These are phyloP conservation scores for Cucurbitaria berberidis DNA, from an alignment of 2,329 filamentous ascomycete genomes.

Conservation along the genomic window DNA sequence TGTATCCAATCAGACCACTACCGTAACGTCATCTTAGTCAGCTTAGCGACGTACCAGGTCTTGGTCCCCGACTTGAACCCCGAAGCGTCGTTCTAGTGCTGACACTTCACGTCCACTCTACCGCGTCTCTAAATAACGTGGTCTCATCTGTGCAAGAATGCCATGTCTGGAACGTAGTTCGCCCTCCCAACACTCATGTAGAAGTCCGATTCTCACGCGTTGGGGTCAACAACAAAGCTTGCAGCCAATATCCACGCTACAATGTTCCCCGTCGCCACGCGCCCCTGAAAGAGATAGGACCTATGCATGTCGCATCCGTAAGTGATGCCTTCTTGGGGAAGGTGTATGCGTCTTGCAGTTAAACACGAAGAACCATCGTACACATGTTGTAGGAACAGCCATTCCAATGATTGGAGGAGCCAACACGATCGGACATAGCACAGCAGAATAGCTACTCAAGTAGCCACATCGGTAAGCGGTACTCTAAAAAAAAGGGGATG, in stretches of 20 bases:
- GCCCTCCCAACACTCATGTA: constrained; percentile 6
- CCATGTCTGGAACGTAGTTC: neutral
- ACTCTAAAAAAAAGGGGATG: constrained; percentile 2
- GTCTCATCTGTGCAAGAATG: neutral
- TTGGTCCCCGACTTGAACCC: constrained; percentile 2
- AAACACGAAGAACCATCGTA: neutral
- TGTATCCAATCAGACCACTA: constrained; percentile 2
- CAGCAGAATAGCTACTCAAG: constrained; percentile 1
- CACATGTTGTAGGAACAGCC: neutral
- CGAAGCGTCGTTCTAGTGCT: constrained; percentile 8
- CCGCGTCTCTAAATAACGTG: neutral
- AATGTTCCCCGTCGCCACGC: neutral
- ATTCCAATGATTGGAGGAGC: neutral
- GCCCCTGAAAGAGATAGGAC: neutral
- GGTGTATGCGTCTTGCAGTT: neutral
- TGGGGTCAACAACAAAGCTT: neutral
- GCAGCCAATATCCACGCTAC: neutral
- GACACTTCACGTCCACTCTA: neutral
- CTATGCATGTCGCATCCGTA: neutral
- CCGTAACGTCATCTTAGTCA: neutral
- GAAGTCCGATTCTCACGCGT: constrained; percentile 8
- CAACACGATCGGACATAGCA: constrained; percentile 2
- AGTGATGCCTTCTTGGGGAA: neutral
- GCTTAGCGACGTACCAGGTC: constrained; percentile 1
- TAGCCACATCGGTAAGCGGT: neutral